Conservation (phyloP, 2,329 filamentous ascomycete species). For the Fusarium palustre region DNA sequence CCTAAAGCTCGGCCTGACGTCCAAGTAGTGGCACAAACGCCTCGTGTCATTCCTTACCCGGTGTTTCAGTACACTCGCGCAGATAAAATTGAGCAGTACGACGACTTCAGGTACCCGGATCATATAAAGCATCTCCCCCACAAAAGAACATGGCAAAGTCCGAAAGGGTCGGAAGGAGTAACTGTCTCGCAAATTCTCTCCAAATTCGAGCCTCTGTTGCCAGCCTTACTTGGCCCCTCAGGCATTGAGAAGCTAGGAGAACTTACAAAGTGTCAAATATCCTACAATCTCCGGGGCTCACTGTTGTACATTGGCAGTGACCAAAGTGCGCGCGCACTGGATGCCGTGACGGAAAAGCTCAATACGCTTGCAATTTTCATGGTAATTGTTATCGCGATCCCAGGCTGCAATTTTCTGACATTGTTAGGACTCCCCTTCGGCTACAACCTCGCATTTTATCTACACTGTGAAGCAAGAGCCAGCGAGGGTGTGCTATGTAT, state of each 20-base stretch:
- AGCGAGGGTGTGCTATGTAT: slow-evolving; percentile 40
- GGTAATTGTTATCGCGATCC: slow-evolving; percentile 13
- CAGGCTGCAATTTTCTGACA: slow-evolving; percentile 18
- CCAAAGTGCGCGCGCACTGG: slow-evolving; percentile 10
- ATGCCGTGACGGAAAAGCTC: slow-evolving; percentile 37
- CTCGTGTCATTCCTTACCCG: slow-evolving; percentile 45
- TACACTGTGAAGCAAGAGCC: slow-evolving; percentile 27
- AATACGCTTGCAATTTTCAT: slow-evolving; percentile 33
- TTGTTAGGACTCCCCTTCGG: slow-evolving; percentile 21
- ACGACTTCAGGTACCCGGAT: slow-evolving; percentile 41
- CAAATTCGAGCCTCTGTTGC: slow-evolving; percentile 32
- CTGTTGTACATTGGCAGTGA: slow-evolving; percentile 48
- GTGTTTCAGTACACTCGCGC: slow-evolving; percentile 5
- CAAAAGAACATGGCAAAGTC: slow-evolving; percentile 46
- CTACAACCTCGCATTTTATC: slow-evolving; percentile 41
- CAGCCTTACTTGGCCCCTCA: not conserved
- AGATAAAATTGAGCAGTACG: slow-evolving; percentile 19
- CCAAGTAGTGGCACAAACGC: slow-evolving; percentile 22
- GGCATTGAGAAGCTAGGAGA: slow-evolving; percentile 30
- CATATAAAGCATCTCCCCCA: slow-evolving; percentile 24
- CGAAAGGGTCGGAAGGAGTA: slow-evolving; percentile 26
- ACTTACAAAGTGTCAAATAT: slow-evolving; percentile 38
- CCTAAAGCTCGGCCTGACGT: slow-evolving; percentile 33
- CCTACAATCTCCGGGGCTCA: slow-evolving; percentile 46
- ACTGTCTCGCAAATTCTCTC: slow-evolving; percentile 30